Evolutionary conservation across 2,329 filamentous ascomycete species (phyloP), one percentile per base, ranked within the genome.

Genomic region (Microdochium bolleyi): DNA sequence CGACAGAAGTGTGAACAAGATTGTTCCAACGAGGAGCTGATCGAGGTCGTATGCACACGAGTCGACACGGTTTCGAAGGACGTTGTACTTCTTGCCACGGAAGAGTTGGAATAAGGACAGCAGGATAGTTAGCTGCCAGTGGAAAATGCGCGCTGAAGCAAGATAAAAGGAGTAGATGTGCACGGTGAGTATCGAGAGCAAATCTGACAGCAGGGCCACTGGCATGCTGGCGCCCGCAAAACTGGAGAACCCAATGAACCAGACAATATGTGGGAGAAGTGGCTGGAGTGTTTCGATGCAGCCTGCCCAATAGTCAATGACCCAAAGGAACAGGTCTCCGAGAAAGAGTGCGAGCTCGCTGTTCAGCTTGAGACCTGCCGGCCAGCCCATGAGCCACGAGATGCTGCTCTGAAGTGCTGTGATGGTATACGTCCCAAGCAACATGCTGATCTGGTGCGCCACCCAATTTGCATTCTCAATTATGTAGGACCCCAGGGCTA

Each of bases 151-250:
- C 2, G 94, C 94, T 9, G 92, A 96, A 16, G 95, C 92, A 53
- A 97, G 86, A 69, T 99, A 99, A 69, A 99, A 99, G 1, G 88
- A 95, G 74, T 97, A 96, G 53, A 99, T 96, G 70, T 99, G 94
- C 34, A 99, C 75, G 1, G 95, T 99, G 55, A 97, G 76, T 49
- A 95, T 79, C 1, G 92, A 96, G 2, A 97, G 78, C 7, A 99
- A 79, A 67, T 99, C 94, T 0, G 92, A 97, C 69, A 96, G 92
- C 55, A 99, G 82, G 21, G 92, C 91, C 51, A 99, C 94, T 2
- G 95, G 92, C 88, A 99, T 92, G 66, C 91, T 96, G 51, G 94
- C 94, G 10, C 94, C 94, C 2, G 89, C 92, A 67, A 99, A 97
- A 63, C 90, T 91, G 5, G 92, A 95, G 63, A 95, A 91, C 41